Conservation (phyloP, 1,139 yeast species). For the Nematodospora anomalae region DNA sequence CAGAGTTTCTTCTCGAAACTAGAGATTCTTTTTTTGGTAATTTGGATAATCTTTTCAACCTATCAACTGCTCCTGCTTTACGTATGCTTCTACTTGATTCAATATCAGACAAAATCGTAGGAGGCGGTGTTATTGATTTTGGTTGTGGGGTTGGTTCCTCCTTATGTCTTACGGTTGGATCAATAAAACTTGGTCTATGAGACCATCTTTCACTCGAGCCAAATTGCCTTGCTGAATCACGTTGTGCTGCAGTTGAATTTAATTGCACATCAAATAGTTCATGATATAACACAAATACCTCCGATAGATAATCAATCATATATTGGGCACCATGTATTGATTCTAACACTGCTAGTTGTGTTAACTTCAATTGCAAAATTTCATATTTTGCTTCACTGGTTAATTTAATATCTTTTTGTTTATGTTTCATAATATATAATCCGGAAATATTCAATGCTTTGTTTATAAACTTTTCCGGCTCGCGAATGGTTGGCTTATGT, state of each 20-base stretch:
- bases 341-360: conserved; percentile 73
- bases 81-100: conserved; percentile 2
- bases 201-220: conserved; percentile 34
- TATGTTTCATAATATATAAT: conserved; percentile 33
- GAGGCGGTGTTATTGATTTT: background rate
- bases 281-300: conserved; percentile 61
- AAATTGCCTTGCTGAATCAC: conserved; percentile 14
- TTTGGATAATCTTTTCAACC: conserved; percentile 15
- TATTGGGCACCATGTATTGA: conserved; percentile 58
- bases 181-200: conserved; percentile 49
- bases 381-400: conserved; percentile 48
- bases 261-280: conserved; percentile 47
- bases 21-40: conserved; percentile 9
- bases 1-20: conserved; percentile 10
- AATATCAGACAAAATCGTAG: conserved; percentile 4
- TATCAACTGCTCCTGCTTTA: conserved; percentile 12
- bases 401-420: conserved; percentile 29
- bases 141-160: conserved; percentile 5
- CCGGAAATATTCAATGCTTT: conserved; percentile 48
- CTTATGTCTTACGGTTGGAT: conserved; percentile 22
- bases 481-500: conserved; percentile 17
- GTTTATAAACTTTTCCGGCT: conserved; percentile 41
- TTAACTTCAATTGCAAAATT: conserved; percentile 69
- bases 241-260: conserved; percentile 15
- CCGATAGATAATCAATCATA: conserved; percentile 66